Base-by-base conservation (phyloP, 2,329 filamentous ascomycete species). In the Xylariaceae sp. region DNA sequence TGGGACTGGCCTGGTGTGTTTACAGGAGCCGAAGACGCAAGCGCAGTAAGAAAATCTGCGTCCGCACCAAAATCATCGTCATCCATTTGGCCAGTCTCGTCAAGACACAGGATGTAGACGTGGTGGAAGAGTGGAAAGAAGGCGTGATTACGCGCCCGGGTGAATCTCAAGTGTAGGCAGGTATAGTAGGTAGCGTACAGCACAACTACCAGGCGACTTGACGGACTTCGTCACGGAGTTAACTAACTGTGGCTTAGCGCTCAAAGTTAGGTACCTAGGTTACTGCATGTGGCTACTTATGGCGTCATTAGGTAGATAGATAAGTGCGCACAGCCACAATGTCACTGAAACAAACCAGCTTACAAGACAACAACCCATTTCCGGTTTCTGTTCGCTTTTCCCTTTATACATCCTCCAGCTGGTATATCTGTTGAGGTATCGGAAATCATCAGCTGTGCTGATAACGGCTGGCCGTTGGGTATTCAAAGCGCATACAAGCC, bases 41-140 rank as follows among this genome's bases (percentile, higher is more conserved):
- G 62, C 37, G 72, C 65, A 40, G 69, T 67, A 43, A 72, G 65
- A 47, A 76, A 74, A 45, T 73, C 74, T 45, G 70, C 66, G 61
- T 77, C 72, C 47, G 76, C 75, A 6, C 69, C 75, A 56, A 74
- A 77, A 32, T 77, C 74, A 50, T 77, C 75, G 48, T 75, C 74
- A 47, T 69, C 68, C 66, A 66, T 71, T 62, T 7, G 67, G 44
- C 35, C n/a, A 51, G 30, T 6, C 6, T 46, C 29, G 11, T 26
- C n/a, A n/a, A 4, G 37, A 26, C 19, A 41, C 29, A n/a, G 29
- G 11, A 5, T 35, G 19, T 19, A 19, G 37, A 35, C 30, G 11
- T 12, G 19, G 26, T 29, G 30, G 11, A 29, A 39, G 19, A 19
- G 19, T 19, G 19, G 19, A 19, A 19, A 19, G 19, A 19, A 19